These are phyloP conservation scores for Hypoxylon rubiginosum DNA, from an alignment of 2,329 filamentous ascomycete genomes.

Conservation along the genomic window DNA sequence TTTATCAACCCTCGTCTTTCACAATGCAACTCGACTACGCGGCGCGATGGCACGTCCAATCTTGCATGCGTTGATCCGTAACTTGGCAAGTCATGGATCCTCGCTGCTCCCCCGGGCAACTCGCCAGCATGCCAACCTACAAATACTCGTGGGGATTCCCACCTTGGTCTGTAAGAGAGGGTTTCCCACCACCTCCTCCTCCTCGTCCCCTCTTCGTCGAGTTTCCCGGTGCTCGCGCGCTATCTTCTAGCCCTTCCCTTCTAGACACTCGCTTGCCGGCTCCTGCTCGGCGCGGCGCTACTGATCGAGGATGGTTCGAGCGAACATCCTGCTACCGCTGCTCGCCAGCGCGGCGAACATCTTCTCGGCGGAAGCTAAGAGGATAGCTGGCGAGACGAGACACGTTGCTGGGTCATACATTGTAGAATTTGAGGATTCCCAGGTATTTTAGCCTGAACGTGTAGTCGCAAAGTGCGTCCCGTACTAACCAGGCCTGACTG, in stretches of 20 bases:
- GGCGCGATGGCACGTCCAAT: conserved; percentile 36
- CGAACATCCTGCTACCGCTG: conserved; percentile 45
- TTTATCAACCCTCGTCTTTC: conserved; percentile 36
- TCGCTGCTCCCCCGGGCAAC: conserved; percentile 14
- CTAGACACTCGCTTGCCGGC: conserved; percentile 22
- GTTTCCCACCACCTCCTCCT: conserved; percentile 17
- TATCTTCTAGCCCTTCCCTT: conserved; percentile 27
- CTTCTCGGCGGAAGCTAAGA: conserved; percentile 44
- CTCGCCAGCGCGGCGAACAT: conserved; percentile 45
- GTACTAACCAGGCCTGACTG: conserved; percentile 22
- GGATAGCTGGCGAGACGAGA: conserved; percentile 35
- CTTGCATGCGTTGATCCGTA: conserved; percentile 36
- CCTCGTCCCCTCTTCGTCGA: conserved; percentile 19
- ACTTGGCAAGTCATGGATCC: conserved; percentile 23
- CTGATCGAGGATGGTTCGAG: conserved; percentile 48
- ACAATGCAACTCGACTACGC: conserved; percentile 31
- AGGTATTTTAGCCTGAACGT: conserved; percentile 55
- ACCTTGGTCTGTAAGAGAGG: conserved; percentile 11
- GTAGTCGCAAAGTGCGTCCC: background rate
- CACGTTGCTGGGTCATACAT: conserved; percentile 64
- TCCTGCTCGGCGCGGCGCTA: conserved; percentile 15
- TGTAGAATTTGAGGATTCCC: conserved; percentile 65
- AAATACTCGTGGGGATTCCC: conserved; percentile 41
- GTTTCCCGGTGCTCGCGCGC: conserved; percentile 25
- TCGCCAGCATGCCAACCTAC: conserved; percentile 28